Evolutionary conservation across 306 rosid species (phyloP).

Genomic region (Luffa aegyptiaca): DNA sequence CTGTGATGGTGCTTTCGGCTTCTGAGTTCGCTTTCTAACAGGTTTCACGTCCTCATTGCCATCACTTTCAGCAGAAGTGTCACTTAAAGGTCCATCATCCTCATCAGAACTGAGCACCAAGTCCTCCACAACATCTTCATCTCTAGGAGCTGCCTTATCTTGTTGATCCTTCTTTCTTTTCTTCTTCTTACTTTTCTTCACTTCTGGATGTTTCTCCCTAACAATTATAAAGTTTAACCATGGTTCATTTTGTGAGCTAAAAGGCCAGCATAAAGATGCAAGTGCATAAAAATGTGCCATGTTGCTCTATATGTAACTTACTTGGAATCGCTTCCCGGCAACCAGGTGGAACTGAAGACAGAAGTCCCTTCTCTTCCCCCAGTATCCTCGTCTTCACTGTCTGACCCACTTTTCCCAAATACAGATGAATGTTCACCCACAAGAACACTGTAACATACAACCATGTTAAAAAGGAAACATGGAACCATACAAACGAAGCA

Average conservation of each 20-base stretch:
- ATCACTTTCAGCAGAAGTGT: conserved; percentile 24
- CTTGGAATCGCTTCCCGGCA: conserved; percentile 67
- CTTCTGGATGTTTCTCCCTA: conserved; percentile 40
- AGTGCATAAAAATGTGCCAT: neutral
- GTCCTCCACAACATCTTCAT: conserved; percentile 83
- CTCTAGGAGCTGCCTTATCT: conserved; percentile 38
- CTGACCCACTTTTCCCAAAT: conserved; percentile 42
- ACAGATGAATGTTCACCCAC: conserved; percentile 63
- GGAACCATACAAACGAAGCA: neutral
- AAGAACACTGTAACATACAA: conserved; percentile 43
- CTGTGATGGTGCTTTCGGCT: conserved; percentile 17
- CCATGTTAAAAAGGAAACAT: neutral
- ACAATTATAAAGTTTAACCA: conserved; percentile 3
- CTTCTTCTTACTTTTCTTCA: conserved; percentile 31
- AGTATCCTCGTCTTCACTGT: conserved; percentile 42
- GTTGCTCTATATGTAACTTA: conserved; percentile 8
- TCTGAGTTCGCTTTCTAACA: conserved; percentile 27
- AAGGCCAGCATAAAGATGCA: neutral
- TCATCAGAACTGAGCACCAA: conserved; percentile 86
- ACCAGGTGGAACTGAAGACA: conserved; percentile 76
- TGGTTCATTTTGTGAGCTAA: conserved; percentile 1
- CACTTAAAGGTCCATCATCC: conserved; percentile 26
- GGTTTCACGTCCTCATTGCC: conserved; percentile 14
- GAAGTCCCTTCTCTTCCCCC: conserved; percentile 41
- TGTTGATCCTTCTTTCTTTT: conserved; percentile 32